phyloP scores from a whole-genome alignment of 73 alveolate species.

The Blepharisma japonicum region DNA sequence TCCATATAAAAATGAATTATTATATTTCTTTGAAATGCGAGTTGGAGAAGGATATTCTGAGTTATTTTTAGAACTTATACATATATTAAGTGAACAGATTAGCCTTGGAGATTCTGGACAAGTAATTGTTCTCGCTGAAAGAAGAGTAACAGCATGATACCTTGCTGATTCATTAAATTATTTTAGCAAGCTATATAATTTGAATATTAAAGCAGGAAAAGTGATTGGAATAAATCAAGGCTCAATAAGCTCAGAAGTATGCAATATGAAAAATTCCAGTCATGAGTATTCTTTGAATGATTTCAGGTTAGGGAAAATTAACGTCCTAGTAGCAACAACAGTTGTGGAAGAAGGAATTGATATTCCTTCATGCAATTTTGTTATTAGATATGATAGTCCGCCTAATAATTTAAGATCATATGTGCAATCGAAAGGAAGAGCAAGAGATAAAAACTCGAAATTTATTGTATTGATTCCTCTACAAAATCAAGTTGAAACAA shows the following conservation, averaged over 20 bases:
- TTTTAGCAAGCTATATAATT: no score
- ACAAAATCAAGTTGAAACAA: background rate
- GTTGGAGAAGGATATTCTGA: no score
- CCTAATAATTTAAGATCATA: conserved; percentile 40
- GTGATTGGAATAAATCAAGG: background rate
- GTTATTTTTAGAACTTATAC: no score
- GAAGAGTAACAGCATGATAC: background rate
- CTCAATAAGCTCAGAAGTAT: background rate
- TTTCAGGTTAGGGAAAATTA: conserved; percentile 39
- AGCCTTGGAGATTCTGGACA: background rate
- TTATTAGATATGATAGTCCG: conserved; percentile 45
- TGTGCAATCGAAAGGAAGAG: conserved; percentile 57
- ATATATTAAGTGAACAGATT: no score
- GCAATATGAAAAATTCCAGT: background rate
- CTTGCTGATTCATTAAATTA: background rate
- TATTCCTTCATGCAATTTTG: conserved; percentile 52
- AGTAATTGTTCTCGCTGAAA: background rate
- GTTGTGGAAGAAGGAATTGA: conserved; percentile 65
- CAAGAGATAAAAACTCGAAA: conserved; percentile 42
- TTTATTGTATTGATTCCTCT: conserved; percentile 37
- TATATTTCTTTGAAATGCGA: no score
- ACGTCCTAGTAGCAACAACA: conserved; percentile 55
- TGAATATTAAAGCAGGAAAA: background rate
- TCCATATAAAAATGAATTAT: no score
- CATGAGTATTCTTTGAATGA: conserved; percentile 5